A percentile compares a stretch with the other conserved stretches of the same genome.
Evolutionary conservation across 768 basidiomycete genomes (phyloP).

Genomic region (Crassisporium funariophilum): DNA sequence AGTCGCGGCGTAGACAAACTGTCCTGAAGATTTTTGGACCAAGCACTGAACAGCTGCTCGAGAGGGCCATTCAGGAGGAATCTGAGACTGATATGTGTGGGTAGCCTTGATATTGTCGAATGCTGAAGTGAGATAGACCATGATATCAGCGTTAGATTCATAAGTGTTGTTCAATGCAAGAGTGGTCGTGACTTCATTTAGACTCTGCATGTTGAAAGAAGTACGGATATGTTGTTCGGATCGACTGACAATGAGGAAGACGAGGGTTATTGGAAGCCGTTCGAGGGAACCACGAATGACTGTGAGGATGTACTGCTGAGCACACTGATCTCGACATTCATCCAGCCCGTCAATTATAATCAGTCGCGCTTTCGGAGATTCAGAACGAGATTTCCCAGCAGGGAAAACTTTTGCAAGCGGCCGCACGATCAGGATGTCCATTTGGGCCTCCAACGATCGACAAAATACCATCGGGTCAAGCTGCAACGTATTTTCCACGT

Average conservation of each 20-base stretch:
- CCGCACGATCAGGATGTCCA: constrained; percentile 9
- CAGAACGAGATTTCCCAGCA: background rate
- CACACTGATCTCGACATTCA: constrained; percentile 9
- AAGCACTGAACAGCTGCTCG: constrained; percentile 5
- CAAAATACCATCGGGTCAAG: constrained; percentile 9
- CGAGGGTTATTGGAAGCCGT: background rate
- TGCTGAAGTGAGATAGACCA: constrained; percentile 5
- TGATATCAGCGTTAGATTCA: constrained; percentile 14
- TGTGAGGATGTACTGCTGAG: constrained; percentile 9
- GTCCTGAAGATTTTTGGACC: constrained; percentile 17
- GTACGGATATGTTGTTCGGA: constrained; percentile 11
- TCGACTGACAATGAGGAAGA: constrained; percentile 17
- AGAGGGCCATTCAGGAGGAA: constrained; percentile 17
- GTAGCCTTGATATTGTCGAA: constrained; percentile 10
- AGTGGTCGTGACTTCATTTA: background rate
- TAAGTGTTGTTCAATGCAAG: constrained; percentile 16
- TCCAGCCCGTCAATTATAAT: constrained; percentile 20
- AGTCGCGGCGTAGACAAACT: constrained; percentile 20
- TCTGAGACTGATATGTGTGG: constrained; percentile 5
- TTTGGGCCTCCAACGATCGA: constrained; percentile 9
- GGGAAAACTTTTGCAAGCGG: constrained; percentile 5
- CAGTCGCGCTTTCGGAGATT: background rate
- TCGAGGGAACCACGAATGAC: background rate
- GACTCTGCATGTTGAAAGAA: constrained; percentile 1
- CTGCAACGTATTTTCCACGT: constrained; percentile 7